Evolutionary conservation across 2,329 filamentous ascomycete genomes (phyloP).

Genomic region (Calonectria hawksworthii): DNA sequence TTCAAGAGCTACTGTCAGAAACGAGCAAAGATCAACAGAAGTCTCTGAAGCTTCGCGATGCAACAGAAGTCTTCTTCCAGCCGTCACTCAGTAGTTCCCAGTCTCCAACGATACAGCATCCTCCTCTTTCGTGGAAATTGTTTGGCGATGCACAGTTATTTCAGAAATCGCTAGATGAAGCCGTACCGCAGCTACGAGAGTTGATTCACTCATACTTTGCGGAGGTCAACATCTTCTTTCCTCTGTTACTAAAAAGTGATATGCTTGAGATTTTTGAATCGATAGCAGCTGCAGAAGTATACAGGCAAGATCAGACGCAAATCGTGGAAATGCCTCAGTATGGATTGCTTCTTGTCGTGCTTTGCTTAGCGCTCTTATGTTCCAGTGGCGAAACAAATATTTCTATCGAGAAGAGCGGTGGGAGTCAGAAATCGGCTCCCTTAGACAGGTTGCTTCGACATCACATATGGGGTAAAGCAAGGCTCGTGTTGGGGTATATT

Average conservation of each 20-base stretch:
- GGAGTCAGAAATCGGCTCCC: neutral
- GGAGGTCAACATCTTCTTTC: slow-evolving; percentile 47
- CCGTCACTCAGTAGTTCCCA: neutral
- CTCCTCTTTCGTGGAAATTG: slow-evolving; percentile 26
- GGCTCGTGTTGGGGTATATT: slow-evolving; percentile 35
- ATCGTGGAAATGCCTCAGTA: neutral
- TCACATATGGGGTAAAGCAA: slow-evolving; percentile 42
- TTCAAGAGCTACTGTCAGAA: slow-evolving; percentile 14
- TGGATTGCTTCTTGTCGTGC: slow-evolving; percentile 16
- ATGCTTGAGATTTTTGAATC: neutral
- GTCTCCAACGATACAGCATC: neutral
- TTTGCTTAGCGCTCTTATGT: slow-evolving; percentile 16
- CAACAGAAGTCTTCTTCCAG: slow-evolving; percentile 32
- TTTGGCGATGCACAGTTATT: neutral
- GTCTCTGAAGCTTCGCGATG: neutral
- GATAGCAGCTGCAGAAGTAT: neutral
- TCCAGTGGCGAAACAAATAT: neutral
- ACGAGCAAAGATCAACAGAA: neutral
- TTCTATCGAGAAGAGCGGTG: neutral
- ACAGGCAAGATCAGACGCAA: slow-evolving; percentile 3
- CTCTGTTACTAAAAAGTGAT: slow-evolving; percentile 12
- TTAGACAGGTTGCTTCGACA: neutral
- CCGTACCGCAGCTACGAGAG: neutral
- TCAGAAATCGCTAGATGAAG: neutral
- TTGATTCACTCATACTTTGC: slow-evolving; percentile 37